Base-by-base conservation (phyloP, 805 yeast genomes). In the Starmerella gropengiesseri region DNA sequence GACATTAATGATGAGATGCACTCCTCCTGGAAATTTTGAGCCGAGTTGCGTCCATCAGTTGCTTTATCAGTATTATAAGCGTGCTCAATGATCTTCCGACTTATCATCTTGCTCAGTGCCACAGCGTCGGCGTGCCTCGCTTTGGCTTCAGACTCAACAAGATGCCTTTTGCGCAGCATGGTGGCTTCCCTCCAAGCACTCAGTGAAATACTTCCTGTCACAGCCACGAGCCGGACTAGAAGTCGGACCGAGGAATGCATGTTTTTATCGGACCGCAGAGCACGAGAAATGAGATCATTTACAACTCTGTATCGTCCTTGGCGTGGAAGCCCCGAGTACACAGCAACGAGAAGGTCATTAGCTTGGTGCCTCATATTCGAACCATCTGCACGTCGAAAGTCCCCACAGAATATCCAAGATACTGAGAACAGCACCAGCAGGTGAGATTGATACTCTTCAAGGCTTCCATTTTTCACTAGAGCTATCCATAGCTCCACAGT, bases 81-180 rank as follows among this genome's bases (percentile, higher is more conserved):
- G 20, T 19, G 21, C 26, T 45, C 46, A 4, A 48, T 45, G 3
- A 48, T 32, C 2, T 43, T 37, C 7, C 51, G 41, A 17, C 51
- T 42, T 5, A 48, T 36, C 25, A 42, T 33, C 14, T 29, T 23
- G 7, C 46, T 37, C 8, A 40, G 20, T 4, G 36, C 40, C 4
- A 30, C 23, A 6, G 51, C 44, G 12, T 21, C 16, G 11, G 28
- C 16, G 17, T 42, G 49, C 12, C 34, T 22, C 17, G 14, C 12
- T 2, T 4, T 16, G 2, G 45, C 46, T 1, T 16, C 43, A 9
- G 20, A 2, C 20, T 48, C 51, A 1, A 47, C 3, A 3, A 25
- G 14, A 3, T 42, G 40, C 8, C 43, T 26, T 31, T 31, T 40
- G 3, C 39, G 39, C 5, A 41, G 29, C 22, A 38, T 13, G 7